Conservation (phyloP, 1,284 basidiomycete genomes). For the Papiliotrema laurentii region DNA sequence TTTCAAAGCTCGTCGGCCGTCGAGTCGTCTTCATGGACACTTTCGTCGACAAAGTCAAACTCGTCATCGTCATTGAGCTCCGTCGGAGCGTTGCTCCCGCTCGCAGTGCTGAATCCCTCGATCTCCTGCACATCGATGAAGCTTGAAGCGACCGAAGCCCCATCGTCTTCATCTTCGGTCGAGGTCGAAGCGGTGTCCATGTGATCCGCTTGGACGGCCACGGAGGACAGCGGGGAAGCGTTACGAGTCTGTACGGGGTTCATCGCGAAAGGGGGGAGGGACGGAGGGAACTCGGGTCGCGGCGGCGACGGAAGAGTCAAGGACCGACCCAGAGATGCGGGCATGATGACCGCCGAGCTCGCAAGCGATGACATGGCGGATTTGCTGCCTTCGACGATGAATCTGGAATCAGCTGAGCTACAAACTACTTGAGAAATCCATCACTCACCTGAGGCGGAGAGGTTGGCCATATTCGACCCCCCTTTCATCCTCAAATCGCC, state of each 20-base stretch:
- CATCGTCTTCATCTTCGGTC: constrained; percentile 11
- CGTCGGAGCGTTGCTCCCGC: neutral
- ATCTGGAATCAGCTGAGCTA: constrained; percentile 10
- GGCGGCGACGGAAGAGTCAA: constrained; percentile 6
- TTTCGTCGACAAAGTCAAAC: constrained; percentile 24
- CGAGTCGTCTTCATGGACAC: constrained; percentile 8
- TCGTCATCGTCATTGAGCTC: constrained; percentile 9
- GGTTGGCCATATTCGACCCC: constrained; percentile 41
- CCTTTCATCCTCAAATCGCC: constrained; percentile 40
- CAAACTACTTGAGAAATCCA: neutral
- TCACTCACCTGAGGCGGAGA: constrained; percentile 31
- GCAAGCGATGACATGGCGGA: constrained; percentile 20
- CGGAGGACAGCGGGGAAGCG: too few relatives aligned
- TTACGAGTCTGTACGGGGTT: neutral
- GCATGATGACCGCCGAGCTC: constrained; percentile 31
- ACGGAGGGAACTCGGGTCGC: constrained; percentile 3
- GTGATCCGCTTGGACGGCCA: neutral
- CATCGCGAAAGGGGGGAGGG: neutral
- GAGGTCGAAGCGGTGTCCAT: constrained; percentile 2
- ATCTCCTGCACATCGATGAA: constrained; percentile 15
- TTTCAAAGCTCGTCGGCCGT: constrained; percentile 16
- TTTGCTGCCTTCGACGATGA: constrained; percentile 25
- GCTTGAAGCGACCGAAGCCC: constrained; percentile 7
- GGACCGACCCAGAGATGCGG: constrained; percentile 8
- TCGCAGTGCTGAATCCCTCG: constrained; percentile 10